A percentile compares a stretch with the other conserved stretches of the same genome.
These are phyloP conservation scores for Amphibolis antarctica DNA, from an alignment of 106 monocot genomes.

Conservation along the genomic window DNA sequence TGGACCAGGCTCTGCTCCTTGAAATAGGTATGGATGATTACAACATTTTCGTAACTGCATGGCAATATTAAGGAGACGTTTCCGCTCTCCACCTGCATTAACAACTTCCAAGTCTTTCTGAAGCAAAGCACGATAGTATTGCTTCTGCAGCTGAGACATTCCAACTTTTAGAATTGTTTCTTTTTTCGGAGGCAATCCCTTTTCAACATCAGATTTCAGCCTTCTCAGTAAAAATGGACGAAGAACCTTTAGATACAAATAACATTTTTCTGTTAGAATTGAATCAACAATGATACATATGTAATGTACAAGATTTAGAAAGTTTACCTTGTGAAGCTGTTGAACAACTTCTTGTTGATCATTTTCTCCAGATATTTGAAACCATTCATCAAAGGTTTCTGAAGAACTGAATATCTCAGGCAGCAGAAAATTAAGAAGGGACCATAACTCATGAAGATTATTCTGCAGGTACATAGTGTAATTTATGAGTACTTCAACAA, in stretches of 20 bases:
- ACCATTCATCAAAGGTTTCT: slow-evolving; percentile 96
- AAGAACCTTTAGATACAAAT: slow-evolving; percentile 47
- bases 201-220: slow-evolving; percentile 94
- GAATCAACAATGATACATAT: neutral
- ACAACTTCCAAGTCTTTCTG: slow-evolving; percentile 91
- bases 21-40: slow-evolving; percentile 92
- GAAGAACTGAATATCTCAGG: slow-evolving; percentile 97
- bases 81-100: slow-evolving; percentile 83
- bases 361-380: slow-evolving; percentile 95
- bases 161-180: slow-evolving; percentile 97
- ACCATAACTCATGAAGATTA: slow-evolving; percentile 93
- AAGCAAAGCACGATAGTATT: slow-evolving; percentile 84
- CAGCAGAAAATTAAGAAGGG: slow-evolving; percentile 94
- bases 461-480: slow-evolving; percentile 34
- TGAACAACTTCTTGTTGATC: slow-evolving; percentile 99
- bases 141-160: slow-evolving; percentile 95
- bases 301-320: too few species aligned
- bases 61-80: slow-evolving; percentile 80
- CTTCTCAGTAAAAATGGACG: slow-evolving; percentile 88
- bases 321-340: slow-evolving; percentile 91
- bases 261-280: neutral
- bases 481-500: too few species aligned
- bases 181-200: slow-evolving; percentile 85
- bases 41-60: slow-evolving; percentile 95
- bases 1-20: slow-evolving; percentile 81